phyloP scores from a whole-genome alignment of 225 moss, liverwort and hornwort species.

The Marchantia paleacea region DNA sequence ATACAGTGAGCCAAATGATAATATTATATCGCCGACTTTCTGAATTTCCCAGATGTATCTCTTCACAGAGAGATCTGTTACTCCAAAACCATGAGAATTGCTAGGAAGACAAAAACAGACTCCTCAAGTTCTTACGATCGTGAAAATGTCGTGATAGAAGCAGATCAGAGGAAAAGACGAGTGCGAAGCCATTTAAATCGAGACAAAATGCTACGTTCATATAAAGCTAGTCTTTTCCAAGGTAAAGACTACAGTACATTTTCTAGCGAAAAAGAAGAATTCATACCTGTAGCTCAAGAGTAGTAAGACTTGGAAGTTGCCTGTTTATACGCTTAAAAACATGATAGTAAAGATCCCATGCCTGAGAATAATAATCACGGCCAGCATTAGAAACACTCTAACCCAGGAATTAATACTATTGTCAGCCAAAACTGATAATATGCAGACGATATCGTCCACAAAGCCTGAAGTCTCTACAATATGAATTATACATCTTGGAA shows the following conservation, averaged over 20 bases:
- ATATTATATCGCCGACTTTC: background rate
- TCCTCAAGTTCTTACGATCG: no score
- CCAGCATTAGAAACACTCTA: no score
- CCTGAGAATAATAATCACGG: slow-evolving; percentile 35
- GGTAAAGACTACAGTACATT: background rate
- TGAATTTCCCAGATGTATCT: background rate
- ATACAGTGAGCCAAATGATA: background rate
- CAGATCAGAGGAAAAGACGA: no score
- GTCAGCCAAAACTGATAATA: no score
- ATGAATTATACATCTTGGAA: no score
- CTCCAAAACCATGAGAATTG: background rate
- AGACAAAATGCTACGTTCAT: no score
- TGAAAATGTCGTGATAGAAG: no score
- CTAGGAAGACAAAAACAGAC: background rate
- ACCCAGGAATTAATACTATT: no score
- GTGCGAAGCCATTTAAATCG: background rate
- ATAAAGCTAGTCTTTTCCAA: no score
- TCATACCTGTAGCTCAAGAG: slow-evolving; percentile 81
- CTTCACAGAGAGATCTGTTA: background rate
- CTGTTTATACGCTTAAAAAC: slow-evolving; percentile 99
- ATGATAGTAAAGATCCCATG: slow-evolving; percentile 99
- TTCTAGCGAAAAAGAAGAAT: background rate
- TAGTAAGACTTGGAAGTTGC: slow-evolving; percentile 94
- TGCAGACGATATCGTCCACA: no score
- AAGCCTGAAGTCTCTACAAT: no score